These are phyloP conservation scores for Avena insularis DNA, from an alignment of 176 grass and related monocot genomes.

Conservation along the genomic window DNA sequence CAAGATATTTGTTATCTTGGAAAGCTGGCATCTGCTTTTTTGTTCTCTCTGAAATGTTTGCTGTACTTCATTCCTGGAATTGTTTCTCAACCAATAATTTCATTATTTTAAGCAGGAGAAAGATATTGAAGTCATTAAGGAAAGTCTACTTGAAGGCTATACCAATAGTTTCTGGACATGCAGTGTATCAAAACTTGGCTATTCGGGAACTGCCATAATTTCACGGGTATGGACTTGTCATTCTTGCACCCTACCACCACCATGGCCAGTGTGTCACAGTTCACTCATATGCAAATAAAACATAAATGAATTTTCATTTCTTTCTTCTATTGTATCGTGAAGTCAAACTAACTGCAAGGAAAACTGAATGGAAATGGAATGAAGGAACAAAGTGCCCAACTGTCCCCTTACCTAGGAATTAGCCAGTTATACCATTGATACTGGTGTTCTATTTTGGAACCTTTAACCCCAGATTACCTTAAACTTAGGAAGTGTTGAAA, in stretches of 20 bases:
- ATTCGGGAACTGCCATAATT: slow-evolving; percentile 95
- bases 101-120: slow-evolving; percentile 73
- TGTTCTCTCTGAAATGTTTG: slow-evolving; percentile 33
- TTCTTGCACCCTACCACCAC: background rate
- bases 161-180: slow-evolving; percentile 97
- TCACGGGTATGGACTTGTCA: slow-evolving; percentile 62
- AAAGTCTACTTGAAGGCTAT: slow-evolving; percentile 85
- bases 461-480: background rate
- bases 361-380: slow-evolving; percentile 37
- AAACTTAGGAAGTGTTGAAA: background rate
- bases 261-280: background rate
- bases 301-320: background rate
- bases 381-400: background rate
- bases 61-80: background rate
- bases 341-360: slow-evolving; percentile 32
- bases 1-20: slow-evolving; percentile 24
- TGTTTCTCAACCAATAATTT: slow-evolving; percentile 29
- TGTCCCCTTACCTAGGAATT: background rate
- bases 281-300: slow-evolving; percentile 26
- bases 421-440: background rate
- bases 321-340: slow-evolving; percentile 45
- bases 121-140: slow-evolving; percentile 84
- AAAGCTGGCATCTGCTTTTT: slow-evolving; percentile 15
- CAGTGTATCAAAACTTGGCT: slow-evolving; percentile 93
- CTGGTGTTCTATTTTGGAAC: background rate